phyloP scores from a whole-genome alignment of 257 asterid species.

The Solanum sparsipilum region DNA sequence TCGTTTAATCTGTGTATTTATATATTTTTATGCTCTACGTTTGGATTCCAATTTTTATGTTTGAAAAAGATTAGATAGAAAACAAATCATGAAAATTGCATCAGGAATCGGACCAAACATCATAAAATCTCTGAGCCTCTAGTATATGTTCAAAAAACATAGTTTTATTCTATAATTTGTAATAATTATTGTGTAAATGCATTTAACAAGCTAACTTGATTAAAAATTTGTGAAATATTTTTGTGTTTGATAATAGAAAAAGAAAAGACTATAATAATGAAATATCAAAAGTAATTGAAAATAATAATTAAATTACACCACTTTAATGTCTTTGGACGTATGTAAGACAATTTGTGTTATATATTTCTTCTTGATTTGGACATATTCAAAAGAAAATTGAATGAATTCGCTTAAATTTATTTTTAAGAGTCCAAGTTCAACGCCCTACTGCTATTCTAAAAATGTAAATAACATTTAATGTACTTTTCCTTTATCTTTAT shows the following conservation, averaged over 20 bases:
- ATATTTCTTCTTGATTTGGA: neutral
- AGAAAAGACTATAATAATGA: neutral
- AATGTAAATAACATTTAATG: neutral
- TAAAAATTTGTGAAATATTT: neutral
- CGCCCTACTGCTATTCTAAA: neutral
- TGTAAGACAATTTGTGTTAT: neutral
- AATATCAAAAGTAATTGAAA: neutral
- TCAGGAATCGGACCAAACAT: neutral
- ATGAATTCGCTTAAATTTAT: neutral
- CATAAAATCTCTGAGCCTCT: neutral
- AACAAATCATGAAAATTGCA: neutral
- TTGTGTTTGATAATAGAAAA: neutral
- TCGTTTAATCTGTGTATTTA: neutral
- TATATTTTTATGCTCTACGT: neutral
- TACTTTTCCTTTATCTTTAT: neutral
- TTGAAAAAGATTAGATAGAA: neutral
- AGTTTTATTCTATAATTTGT: neutral
- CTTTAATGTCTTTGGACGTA: neutral
- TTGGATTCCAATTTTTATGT: neutral
- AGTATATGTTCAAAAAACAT: neutral
- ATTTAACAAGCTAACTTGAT: neutral
- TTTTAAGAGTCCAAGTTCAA: no score
- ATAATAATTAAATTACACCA: neutral
- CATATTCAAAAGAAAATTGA: neutral
- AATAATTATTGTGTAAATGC: neutral